Percentiles rank a stretch among this genome's conserved stretches.
phyloP scores from a whole-genome alignment of 371 early-diverging fungal genomes.

The Mortierella sp. region DNA sequence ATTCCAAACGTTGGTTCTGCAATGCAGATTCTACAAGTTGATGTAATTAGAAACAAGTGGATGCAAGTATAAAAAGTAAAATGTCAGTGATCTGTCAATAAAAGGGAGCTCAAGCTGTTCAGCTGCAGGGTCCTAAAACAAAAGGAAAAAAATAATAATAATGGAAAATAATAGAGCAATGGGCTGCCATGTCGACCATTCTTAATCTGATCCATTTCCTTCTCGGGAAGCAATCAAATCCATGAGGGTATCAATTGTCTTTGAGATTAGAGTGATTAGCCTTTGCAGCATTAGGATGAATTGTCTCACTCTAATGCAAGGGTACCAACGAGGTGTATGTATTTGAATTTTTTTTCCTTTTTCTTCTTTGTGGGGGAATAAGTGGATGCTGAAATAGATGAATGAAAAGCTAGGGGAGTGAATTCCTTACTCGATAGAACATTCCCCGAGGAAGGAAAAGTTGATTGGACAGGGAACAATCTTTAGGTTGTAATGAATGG shows the following conservation, averaged over 20 bases:
- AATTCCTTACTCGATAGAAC: slow-evolving; percentile 49
- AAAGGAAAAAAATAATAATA: background rate
- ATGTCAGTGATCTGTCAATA: too few relatives aligned
- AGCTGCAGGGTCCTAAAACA: too few relatives aligned
- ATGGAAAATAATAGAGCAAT: too few relatives aligned
- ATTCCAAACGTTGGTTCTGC: slow-evolving; percentile 46
- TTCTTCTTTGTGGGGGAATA: background rate
- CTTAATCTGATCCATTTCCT: too few relatives aligned
- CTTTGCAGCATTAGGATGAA: too few relatives aligned
- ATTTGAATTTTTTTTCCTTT: background rate
- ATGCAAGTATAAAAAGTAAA: too few relatives aligned
- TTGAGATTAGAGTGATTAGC: too few relatives aligned
- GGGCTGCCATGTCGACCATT: too few relatives aligned
- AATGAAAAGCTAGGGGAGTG: background rate
- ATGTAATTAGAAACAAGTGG: background rate
- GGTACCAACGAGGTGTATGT: background rate
- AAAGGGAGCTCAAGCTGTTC: too few relatives aligned
- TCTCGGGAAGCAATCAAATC: too few relatives aligned
- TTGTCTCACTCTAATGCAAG: background rate
- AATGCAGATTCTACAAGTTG: slow-evolving; percentile 37
- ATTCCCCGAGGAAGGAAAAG: slow-evolving; percentile 54
- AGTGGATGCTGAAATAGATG: background rate
- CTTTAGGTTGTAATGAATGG: slow-evolving; percentile 52
- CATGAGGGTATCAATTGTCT: too few relatives aligned
- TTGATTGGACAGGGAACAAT: slow-evolving; percentile 56